Evolutionary conservation across 768 basidiomycete species (phyloP).

Genomic region (Pleurotus eryngii): DNA sequence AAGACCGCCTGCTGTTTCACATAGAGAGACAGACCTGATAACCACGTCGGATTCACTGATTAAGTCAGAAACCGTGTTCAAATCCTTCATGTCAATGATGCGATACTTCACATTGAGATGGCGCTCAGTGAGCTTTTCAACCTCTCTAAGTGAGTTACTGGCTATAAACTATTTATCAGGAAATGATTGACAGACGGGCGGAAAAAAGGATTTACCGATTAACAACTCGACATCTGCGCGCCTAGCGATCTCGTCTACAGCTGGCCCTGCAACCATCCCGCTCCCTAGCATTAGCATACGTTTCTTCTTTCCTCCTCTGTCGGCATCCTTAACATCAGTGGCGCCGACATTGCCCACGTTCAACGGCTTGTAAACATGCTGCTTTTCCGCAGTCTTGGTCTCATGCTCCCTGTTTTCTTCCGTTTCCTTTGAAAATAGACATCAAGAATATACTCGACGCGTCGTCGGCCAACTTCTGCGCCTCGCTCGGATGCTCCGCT

Average conservation of each 20-base stretch:
- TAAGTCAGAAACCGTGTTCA: constrained; percentile 41
- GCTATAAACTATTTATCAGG: constrained; percentile 37
- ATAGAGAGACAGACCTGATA: constrained; percentile 57
- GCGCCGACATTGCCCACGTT: too few species aligned
- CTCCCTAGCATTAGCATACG: constrained; percentile 81
- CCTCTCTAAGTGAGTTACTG: constrained; percentile 66
- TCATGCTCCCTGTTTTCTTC: neutral
- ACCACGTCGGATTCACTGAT: constrained; percentile 73
- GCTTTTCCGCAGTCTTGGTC: too few species aligned
- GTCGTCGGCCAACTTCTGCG: neutral
- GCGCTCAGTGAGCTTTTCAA: constrained; percentile 40
- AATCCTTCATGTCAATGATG: constrained; percentile 58
- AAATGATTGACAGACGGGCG: too few species aligned
- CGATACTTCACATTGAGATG: constrained; percentile 52
- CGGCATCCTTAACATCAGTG: neutral
- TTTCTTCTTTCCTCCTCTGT: constrained; percentile 39
- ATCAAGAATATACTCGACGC: neutral
- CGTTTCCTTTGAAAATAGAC: neutral
- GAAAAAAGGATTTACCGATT: constrained; percentile 56
- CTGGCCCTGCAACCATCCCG: constrained; percentile 94
- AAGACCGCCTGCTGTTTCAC: too few species aligned
- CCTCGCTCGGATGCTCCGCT: constrained; percentile 13
- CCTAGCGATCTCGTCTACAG: constrained; percentile 68
- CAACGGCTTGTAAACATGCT: too few species aligned
- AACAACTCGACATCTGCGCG: constrained; percentile 63